These are phyloP conservation scores for Sclerotinia sclerotiorum DNA, from an alignment of 2,329 filamentous ascomycete genomes.

Conservation along the genomic window DNA sequence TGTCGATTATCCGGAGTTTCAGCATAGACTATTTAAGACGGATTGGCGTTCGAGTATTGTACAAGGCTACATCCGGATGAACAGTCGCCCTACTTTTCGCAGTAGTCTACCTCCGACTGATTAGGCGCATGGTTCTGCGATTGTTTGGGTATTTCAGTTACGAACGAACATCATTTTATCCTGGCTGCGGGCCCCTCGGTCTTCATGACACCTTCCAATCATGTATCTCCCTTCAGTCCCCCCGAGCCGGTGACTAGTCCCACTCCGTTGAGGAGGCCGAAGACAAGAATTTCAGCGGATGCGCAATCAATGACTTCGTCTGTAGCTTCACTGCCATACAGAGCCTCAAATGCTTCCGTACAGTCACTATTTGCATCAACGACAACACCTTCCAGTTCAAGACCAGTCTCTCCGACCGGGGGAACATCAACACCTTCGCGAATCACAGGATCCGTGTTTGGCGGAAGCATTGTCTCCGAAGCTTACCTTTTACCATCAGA, in stretches of 20 bases:
- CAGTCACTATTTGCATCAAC: conserved; percentile 65
- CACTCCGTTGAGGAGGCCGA: conserved; percentile 58
- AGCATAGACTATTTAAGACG: conserved; percentile 18
- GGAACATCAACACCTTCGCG: conserved; percentile 56
- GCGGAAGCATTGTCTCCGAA: conserved; percentile 42
- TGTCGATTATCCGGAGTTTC: conserved; percentile 26
- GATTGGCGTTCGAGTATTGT: conserved; percentile 14
- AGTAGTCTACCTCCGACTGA: background rate
- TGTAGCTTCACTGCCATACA: conserved; percentile 53
- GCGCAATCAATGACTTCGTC: conserved; percentile 52
- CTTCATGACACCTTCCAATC: conserved; percentile 67
- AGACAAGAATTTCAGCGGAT: conserved; percentile 53
- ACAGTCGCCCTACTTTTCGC: conserved; percentile 1
- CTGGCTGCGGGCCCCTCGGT: conserved; percentile 26
- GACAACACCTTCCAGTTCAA: conserved; percentile 65
- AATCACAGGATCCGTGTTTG: conserved; percentile 59
- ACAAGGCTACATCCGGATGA: conserved; percentile 19
- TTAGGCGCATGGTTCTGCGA: conserved; percentile 44
- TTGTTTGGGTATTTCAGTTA: conserved; percentile 44
- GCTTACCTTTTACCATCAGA: conserved; percentile 34
- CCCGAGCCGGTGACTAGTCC: conserved; percentile 45
- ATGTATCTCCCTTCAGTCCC: conserved; percentile 68
- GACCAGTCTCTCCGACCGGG: conserved; percentile 66
- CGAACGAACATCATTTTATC: conserved; percentile 21
- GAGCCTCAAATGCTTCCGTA: conserved; percentile 56